Base-by-base conservation (phyloP, 805 yeast species). In the Priceomyces fermenticarens region DNA sequence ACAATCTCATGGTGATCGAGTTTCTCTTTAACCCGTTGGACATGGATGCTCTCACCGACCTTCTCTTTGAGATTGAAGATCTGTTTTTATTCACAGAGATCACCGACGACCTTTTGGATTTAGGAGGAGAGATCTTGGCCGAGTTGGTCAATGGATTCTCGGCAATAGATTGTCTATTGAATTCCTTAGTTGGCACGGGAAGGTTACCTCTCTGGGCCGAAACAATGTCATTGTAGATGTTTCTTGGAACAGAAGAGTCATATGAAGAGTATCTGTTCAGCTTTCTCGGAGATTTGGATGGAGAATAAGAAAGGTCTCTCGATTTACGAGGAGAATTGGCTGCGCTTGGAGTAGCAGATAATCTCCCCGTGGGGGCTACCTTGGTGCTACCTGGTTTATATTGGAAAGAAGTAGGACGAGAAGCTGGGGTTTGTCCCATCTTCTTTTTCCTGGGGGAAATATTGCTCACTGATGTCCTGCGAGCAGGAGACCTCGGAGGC, bases 1-100 rank as follows among this genome's bases (percentile, higher is more conserved):
- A 73, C 46, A 85, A 59, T 53, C 81, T 84, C 32, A 87, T 70
- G 0, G 91, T 84, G 33, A 85, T 79, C 0, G 90, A 83, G 46
- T 83, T 83, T 52, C 90, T 74, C 53, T 67, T 70, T 54, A 83
- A 78, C 1, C 74, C 73, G 44, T 68, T 52, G 12, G 69, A 64
- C 63, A 70, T 52, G 10, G 73, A 67, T 14, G 59, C 60, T 36
- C 74, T 56, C 35, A 67, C 36, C 1, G 73, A 68, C 43, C 62
- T 67, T 38, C 73, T 55, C 45, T 53, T 54, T 1, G 56, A 52
- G 38, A 63, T 49, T 20, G 25, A 20, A 20, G 25, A 20, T 36
- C 67, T 53, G 42, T 65, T 60, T 43, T 61, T 64, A 5, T 64
- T 56, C 14, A 37, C 46, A 33, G 56, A 53, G 44, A 60, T 51